phyloP scores from a whole-genome alignment of 1,139 yeast genomes.

The Debaryomyces singareniensis region DNA sequence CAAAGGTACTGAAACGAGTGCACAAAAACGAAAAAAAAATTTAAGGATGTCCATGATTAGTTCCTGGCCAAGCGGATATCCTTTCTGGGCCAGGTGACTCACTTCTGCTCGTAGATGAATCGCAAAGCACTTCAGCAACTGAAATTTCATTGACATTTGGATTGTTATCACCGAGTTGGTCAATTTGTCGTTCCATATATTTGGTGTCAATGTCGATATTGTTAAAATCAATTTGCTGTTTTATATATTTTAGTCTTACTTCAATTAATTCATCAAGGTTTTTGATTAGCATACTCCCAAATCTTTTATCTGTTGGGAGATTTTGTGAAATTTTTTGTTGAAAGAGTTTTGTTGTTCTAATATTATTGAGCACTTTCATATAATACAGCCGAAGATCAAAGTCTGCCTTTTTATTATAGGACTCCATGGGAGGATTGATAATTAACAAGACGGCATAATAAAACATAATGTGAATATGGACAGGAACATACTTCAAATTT shows the following conservation, averaged over 20 bases:
- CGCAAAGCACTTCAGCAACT: neutral
- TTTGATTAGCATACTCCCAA: constrained; percentile 43
- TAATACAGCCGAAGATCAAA: constrained; percentile 13
- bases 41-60: constrained; percentile 59
- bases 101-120: neutral
- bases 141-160: constrained; percentile 6
- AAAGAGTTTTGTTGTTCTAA: constrained; percentile 31
- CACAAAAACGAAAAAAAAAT: neutral
- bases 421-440: constrained; percentile 40
- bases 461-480: constrained; percentile 65
- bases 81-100: constrained; percentile 27
- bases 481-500: constrained; percentile 59
- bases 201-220: constrained; percentile 8
- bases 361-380: constrained; percentile 18
- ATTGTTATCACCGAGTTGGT: constrained; percentile 12
- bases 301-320: constrained; percentile 47
- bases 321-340: constrained; percentile 38
- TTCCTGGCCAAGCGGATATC: constrained; percentile 65
- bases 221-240: constrained; percentile 5
- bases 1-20: too few species aligned
- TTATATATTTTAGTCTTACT: constrained; percentile 22
- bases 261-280: constrained; percentile 40
- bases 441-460: constrained; percentile 60
- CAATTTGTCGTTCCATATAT: constrained; percentile 14
- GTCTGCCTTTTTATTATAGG: constrained; percentile 13